Percentiles rank a stretch among this genome's conserved stretches.
Evolutionary conservation across 306 rosid species (phyloP).

Genomic region (Rosa persica): DNA sequence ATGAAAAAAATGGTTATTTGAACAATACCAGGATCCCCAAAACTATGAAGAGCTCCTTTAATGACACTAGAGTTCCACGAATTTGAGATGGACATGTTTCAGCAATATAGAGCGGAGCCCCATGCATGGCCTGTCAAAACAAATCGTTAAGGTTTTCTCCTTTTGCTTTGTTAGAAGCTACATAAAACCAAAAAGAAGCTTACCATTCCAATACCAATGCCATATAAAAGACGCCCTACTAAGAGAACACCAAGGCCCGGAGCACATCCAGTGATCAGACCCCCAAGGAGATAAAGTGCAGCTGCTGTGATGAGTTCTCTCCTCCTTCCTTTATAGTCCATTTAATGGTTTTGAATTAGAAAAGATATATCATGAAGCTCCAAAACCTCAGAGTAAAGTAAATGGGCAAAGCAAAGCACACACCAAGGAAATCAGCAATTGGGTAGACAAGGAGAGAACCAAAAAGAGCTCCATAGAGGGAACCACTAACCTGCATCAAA

Average conservation of each 20-base stretch:
- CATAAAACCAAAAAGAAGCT: constrained; percentile 26
- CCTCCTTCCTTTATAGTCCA: constrained; percentile 62
- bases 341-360: constrained; percentile 26
- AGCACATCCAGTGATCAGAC: constrained; percentile 65
- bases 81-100: constrained; percentile 94
- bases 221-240: constrained; percentile 82
- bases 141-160: constrained; percentile 1
- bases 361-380: constrained; percentile 21
- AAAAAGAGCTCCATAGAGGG: constrained; percentile 92
- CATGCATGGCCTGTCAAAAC: constrained; percentile 89
- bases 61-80: constrained; percentile 90
- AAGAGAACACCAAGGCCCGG: constrained; percentile 72
- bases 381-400: constrained; percentile 23
- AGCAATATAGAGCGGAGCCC: constrained; percentile 96
- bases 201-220: constrained; percentile 96
- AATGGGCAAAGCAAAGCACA: constrained; percentile 28
- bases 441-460: constrained; percentile 79
- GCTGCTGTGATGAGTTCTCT: constrained; percentile 78
- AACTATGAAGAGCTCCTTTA: constrained; percentile 95
- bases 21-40: constrained; percentile 86
- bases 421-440: constrained; percentile 91
- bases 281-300: constrained; percentile 58
- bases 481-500: constrained; percentile 75
- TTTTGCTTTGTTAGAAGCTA: neutral
- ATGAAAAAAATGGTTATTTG: neutral